Percentiles rank a stretch among this genome's conserved stretches.
Evolutionary conservation across 2,329 filamentous ascomycete species (phyloP).

Genomic region (Drechmeria coniospora): DNA sequence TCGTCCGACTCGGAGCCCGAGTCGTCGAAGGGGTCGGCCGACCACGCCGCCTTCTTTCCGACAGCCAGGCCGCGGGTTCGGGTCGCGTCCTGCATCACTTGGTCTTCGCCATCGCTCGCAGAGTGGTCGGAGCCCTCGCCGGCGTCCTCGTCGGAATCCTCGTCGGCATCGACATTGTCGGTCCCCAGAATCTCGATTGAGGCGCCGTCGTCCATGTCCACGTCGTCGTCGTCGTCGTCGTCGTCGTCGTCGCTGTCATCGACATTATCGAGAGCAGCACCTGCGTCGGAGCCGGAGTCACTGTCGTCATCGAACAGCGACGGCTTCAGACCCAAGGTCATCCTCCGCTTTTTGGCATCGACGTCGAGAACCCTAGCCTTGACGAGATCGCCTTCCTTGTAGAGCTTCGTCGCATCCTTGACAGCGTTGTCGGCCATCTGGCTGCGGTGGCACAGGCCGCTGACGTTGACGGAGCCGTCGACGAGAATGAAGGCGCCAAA

Average conservation of each 20-base stretch:
- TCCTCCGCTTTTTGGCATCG: slow-evolving; percentile 56
- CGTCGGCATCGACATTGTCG: slow-evolving; percentile 27
- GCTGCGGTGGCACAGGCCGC: slow-evolving; percentile 81
- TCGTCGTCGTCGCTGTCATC: slow-evolving; percentile 32
- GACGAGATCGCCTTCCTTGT: slow-evolving; percentile 79
- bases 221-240: slow-evolving; percentile 33
- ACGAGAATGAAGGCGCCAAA: slow-evolving; percentile 91
- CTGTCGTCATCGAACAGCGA: slow-evolving; percentile 67
- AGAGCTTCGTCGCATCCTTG: slow-evolving; percentile 75
- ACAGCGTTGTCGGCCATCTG: slow-evolving; percentile 79
- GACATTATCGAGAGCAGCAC: slow-evolving; percentile 26
- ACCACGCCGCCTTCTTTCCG: slow-evolving; percentile 82
- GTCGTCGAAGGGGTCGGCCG: slow-evolving; percentile 50
- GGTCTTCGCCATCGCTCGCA: slow-evolving; percentile 19
- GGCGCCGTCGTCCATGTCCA: slow-evolving; percentile 13
- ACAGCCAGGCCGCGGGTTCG: slow-evolving; percentile 20
- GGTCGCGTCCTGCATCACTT: slow-evolving; percentile 25
- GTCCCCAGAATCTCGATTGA: slow-evolving; percentile 28
- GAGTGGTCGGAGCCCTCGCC: slow-evolving; percentile 25
- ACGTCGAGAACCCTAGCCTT: slow-evolving; percentile 80
- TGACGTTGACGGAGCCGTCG: slow-evolving; percentile 75
- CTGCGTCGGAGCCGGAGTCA: slow-evolving; percentile 34
- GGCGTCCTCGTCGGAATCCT: slow-evolving; percentile 15
- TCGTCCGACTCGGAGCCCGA: slow-evolving; percentile 35
- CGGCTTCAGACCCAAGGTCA: slow-evolving; percentile 85